These are phyloP conservation scores for Lactarius sp. DNA, from an alignment of 768 basidiomycete species.

Conservation along the genomic window DNA sequence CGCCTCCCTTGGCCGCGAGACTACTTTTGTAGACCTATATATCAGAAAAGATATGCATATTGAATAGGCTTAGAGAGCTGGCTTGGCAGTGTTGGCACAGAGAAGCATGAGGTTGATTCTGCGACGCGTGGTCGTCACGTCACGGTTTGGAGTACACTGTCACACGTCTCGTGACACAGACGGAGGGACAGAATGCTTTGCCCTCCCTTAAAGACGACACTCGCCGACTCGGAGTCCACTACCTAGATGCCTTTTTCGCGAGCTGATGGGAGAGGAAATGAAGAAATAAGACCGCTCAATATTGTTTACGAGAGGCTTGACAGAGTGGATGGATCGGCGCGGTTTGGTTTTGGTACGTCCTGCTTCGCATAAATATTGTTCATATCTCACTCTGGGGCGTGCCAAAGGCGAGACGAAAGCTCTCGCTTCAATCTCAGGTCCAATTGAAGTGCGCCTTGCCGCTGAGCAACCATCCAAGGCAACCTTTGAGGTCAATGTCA, in stretches of 20 bases:
- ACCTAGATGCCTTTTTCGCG: conserved; percentile 27
- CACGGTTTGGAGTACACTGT: too few species aligned
- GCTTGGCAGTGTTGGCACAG: too few species aligned
- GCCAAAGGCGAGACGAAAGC: conserved; percentile 39
- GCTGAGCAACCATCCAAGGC: conserved; percentile 68
- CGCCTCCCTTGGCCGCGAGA: too few species aligned
- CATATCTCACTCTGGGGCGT: conserved; percentile 1
- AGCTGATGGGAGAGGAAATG: conserved; percentile 35
- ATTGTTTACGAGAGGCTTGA: conserved; percentile 57
- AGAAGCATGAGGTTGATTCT: too few species aligned
- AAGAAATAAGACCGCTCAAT: conserved; percentile 36
- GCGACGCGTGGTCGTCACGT: too few species aligned
- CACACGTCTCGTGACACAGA: too few species aligned
- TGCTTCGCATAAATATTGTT: conserved; percentile 2
- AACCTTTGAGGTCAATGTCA: conserved; percentile 66
- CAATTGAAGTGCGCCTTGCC: conserved; percentile 67
- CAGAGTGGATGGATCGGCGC: conserved; percentile 73
- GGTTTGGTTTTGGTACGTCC: conserved; percentile 57
- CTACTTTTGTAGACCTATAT: too few species aligned
- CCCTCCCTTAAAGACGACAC: too few species aligned
- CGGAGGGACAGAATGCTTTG: too few species aligned
- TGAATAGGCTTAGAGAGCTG: too few species aligned
- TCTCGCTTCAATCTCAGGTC: conserved; percentile 73
- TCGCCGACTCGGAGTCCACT: neutral
- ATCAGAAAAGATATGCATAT: too few species aligned